Evolutionary conservation across 148 eudicot species (phyloP).

Genomic region (Spergularia marina): DNA sequence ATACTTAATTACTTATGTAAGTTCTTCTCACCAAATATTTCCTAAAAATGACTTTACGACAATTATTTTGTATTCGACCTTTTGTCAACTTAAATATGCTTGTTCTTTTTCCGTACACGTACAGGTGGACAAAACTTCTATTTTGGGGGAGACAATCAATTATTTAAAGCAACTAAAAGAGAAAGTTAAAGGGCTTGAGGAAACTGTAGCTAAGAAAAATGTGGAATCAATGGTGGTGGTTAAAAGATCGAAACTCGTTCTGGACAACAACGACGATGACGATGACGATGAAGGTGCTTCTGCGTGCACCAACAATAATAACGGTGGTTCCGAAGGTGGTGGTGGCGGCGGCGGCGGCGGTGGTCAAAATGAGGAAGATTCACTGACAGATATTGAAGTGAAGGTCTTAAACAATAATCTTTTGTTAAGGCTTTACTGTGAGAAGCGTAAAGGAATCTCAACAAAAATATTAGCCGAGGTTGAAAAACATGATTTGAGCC

Average conservation of each 20-base stretch:
- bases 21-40: too few relatives aligned
- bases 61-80: too few relatives aligned
- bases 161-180: conserved; percentile 15
- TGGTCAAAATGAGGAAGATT: neutral
- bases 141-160: conserved; percentile 20
- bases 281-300: neutral
- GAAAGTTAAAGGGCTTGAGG: conserved; percentile 15
- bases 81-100: too few relatives aligned
- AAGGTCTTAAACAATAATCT: conserved; percentile 32
- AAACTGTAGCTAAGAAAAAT: neutral
- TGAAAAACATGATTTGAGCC: conserved; percentile 29
- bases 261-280: neutral
- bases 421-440: conserved; percentile 39
- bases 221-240: conserved; percentile 15
- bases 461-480: conserved; percentile 23
- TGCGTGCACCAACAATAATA: neutral
- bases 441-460: conserved; percentile 25
- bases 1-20: too few relatives aligned
- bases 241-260: neutral
- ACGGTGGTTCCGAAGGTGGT: neutral
- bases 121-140: conserved; percentile 17
- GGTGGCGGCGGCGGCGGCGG: neutral
- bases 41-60: too few relatives aligned
- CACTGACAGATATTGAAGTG: conserved; percentile 22
- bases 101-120: too few relatives aligned